Evolutionary conservation across 2,329 filamentous ascomycete species (phyloP).

Genomic region (Didymella arachidicola): DNA sequence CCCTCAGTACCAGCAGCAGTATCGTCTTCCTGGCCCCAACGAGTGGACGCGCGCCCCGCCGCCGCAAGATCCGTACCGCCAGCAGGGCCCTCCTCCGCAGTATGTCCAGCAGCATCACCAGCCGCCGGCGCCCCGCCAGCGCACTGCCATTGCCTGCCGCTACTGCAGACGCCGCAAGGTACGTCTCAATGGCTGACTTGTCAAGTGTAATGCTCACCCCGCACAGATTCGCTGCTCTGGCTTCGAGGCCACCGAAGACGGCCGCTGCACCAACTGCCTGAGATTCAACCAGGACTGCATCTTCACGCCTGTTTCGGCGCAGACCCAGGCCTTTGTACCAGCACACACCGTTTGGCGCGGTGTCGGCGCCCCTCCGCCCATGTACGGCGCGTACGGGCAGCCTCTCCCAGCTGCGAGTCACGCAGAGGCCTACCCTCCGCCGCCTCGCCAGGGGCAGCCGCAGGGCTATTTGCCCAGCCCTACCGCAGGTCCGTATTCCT

Average conservation of each 20-base stretch:
- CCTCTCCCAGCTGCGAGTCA: conserved; percentile 53
- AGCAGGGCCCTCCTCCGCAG: conserved; percentile 48
- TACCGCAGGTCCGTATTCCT: conserved; percentile 54
- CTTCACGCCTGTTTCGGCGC: conserved; percentile 77
- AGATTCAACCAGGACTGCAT: conserved; percentile 79
- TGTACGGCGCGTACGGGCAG: conserved; percentile 62
- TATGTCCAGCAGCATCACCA: conserved; percentile 50
- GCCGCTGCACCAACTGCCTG: conserved; percentile 75
- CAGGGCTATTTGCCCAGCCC: conserved; percentile 56
- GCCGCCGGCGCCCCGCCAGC: conserved; percentile 64
- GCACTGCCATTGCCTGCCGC: conserved; percentile 67
- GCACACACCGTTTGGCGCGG: conserved; percentile 70
- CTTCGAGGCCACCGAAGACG: conserved; percentile 75
- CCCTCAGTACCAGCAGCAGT: conserved; percentile 54
- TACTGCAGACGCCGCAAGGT: conserved; percentile 69
- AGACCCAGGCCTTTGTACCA: conserved; percentile 77
- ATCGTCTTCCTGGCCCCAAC: conserved; percentile 57
- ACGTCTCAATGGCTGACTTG: conserved; percentile 15
- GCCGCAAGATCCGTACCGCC: conserved; percentile 51
- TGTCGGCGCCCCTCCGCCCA: conserved; percentile 55
- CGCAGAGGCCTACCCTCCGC: conserved; percentile 48
- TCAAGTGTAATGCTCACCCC: conserved; percentile 23
- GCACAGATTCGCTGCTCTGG: conserved; percentile 76
- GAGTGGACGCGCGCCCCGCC: conserved; percentile 55
- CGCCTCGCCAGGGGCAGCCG: conserved; percentile 43